Base-by-base conservation (phyloP, 768 basidiomycete genomes). In the Mycena rebaudengoi region DNA sequence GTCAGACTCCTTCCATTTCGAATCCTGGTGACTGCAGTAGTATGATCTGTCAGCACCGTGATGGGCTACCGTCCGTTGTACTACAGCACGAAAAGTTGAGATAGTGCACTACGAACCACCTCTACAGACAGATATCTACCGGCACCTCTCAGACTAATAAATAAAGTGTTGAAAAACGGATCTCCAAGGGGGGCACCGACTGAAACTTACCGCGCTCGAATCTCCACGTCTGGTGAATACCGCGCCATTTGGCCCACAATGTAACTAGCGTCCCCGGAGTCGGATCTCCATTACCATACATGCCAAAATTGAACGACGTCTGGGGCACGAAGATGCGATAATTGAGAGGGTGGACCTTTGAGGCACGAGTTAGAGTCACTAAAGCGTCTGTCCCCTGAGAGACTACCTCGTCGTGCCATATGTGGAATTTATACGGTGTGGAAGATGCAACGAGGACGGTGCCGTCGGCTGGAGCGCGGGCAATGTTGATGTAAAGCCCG, bases 161-260 rank as follows among this genome's bases (percentile, higher is more conserved):
- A n/a, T n/a, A n/a, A n/a, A n/a, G n/a, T n/a, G n/a, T n/a, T n/a
- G n/a, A n/a, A n/a, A n/a, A n/a, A n/a, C n/a, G n/a, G n/a, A n/a
- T n/a, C n/a, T n/a, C n/a, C n/a, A n/a, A n/a, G n/a, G n/a, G n/a
- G n/a, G n/a, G n/a, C n/a, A n/a, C n/a, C n/a, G n/a, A 41, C 13
- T 4, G 28, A 30, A 20, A 65, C 72, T 50, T 48, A 76, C 76
- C 72, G 72, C 62, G 67, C 37, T 72, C 74, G 69, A 84, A 78
- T 25, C 66, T 77, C 88, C 88, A 88, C 4, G 82, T 78, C 74
- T 89, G 88, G 67, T 87, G 86, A 20, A 77, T 48, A 4, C 81
- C 85, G 0, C 69, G 71, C 86, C 85, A 86, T 18, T 76, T 76
- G 14, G 66, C 67, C 86, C 87, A 88, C 26, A 87, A 52, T 3